Conservation (phyloP, 2,329 filamentous ascomycete species). For the Daldinia sp. region DNA sequence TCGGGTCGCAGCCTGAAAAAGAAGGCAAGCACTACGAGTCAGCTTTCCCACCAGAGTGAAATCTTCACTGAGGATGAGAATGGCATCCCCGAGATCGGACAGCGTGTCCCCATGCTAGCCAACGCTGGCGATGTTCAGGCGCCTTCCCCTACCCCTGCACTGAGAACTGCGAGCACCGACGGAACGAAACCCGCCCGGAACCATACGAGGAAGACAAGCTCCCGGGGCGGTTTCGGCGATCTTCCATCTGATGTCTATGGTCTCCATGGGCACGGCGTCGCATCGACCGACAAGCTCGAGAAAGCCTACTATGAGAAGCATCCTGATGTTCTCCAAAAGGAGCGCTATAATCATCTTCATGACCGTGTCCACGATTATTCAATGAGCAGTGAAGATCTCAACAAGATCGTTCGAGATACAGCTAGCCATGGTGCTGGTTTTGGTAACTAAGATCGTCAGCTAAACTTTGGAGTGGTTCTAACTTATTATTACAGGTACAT, state of each 20-base stretch:
- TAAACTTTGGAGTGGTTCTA: constrained; percentile 46
- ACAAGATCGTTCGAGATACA: constrained; percentile 84
- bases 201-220: constrained; percentile 77
- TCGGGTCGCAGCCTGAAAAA: constrained; percentile 66
- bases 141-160: constrained; percentile 80
- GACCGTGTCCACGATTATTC: constrained; percentile 75
- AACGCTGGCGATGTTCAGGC: constrained; percentile 96
- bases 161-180: constrained; percentile 52
- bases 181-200: constrained; percentile 53
- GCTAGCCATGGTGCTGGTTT: constrained; percentile 61
- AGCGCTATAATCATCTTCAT: constrained; percentile 65
- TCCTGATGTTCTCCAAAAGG: constrained; percentile 80
- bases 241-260: constrained; percentile 90
- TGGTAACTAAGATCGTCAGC: constrained; percentile 53
- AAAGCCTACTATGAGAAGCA: constrained; percentile 94
- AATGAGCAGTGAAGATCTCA: constrained; percentile 87
- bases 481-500: constrained; percentile 63
- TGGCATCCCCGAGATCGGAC: constrained; percentile 91
- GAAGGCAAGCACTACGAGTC: constrained; percentile 65
- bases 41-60: constrained; percentile 58
- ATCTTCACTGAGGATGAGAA: constrained; percentile 74
- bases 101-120: constrained; percentile 92
- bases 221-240: constrained; percentile 68
- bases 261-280: constrained; percentile 84
- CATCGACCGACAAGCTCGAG: constrained; percentile 81